Base-by-base conservation (phyloP, 208 protist species). In the Leishmania mexicana region DNA sequence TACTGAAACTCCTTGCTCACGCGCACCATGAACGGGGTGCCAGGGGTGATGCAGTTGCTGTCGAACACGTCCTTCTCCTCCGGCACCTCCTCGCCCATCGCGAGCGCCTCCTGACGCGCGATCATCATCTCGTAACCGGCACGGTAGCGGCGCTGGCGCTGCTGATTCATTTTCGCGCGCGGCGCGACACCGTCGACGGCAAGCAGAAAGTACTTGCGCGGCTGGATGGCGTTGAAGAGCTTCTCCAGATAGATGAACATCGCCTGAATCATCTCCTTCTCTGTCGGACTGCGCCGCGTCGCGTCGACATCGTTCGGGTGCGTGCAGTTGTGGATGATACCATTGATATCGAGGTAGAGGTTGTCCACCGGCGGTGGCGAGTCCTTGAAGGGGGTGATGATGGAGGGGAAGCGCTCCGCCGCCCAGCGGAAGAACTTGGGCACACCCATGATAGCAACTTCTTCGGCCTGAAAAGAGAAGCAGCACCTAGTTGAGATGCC, bases 271-370 rank as follows among this genome's bases (percentile, higher is more conserved):
- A 99, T 99, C 68, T 99, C 96, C 87, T 99, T 96, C 80, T 99
- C 97, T 5, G 96, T 99, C 17, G 98, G 86, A n/a, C 88, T 85
- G 62, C 88, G 84, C 21, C 87, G 86, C 38, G 88, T 93, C n/a
- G 88, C 90, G 75, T 98, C 92, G n/a, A 95, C 85, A 77, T 98
- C 95, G 87, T 99, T 98, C 51, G 99, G 93, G 84, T 99, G 98
- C 40, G 96, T 98, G 89, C 99, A 99, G 83, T 98, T 98, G 90
- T 99, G 99, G 81, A 99, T 99, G 83, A 99, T 99, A 70, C 99
- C 99, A 86, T 99, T 99, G 98, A 99, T 99, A 87, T 99, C 99
- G 54, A 99, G 92, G 91, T 99, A 99, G 28, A 99, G 90, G 90
- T 99, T 99, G 93, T 99, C 99, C 76, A 99, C 96, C 38, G 92